A percentile compares a stretch with the other conserved stretches of the same genome.
Conservation (phyloP, 495 filamentous ascomycete genomes). For the Copromyces sp. region DNA sequence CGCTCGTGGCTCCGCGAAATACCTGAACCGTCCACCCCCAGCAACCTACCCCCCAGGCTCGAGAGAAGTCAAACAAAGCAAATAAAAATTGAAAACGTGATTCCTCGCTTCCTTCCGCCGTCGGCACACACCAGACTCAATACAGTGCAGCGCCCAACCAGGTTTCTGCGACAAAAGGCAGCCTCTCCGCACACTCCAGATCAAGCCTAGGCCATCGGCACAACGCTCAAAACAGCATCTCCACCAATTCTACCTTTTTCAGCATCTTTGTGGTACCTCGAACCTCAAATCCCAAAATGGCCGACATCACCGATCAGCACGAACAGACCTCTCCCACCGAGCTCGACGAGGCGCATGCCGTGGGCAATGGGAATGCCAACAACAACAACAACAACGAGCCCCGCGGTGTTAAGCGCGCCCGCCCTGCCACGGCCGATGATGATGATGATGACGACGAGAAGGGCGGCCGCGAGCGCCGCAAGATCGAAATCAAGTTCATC, state of each 20-base stretch:
- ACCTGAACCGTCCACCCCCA: slow-evolving; percentile 13
- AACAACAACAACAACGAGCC: slow-evolving; percentile 41
- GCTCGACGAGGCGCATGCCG: slow-evolving; percentile 50
- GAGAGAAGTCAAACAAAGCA: slow-evolving; percentile 19
- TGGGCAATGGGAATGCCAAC: slow-evolving; percentile 50
- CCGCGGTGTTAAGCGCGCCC: slow-evolving; percentile 83
- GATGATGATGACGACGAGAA: slow-evolving; percentile 98
- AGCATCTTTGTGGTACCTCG: slow-evolving; percentile 38
- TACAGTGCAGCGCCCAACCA: slow-evolving; percentile 43
- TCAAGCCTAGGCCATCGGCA: slow-evolving; percentile 50
- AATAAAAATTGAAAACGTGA: slow-evolving; percentile 31
- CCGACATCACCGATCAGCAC: slow-evolving; percentile 54
- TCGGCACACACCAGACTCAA: slow-evolving; percentile 38
- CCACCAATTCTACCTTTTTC: slow-evolving; percentile 39
- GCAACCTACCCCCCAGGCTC: slow-evolving; percentile 8
- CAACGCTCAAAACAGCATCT: slow-evolving; percentile 48
- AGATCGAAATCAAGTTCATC: slow-evolving; percentile 99
- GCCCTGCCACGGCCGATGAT: slow-evolving; percentile 75
- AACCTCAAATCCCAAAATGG: slow-evolving; percentile 35
- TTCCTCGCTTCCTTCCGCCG: slow-evolving; percentile 38
- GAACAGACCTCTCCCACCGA: slow-evolving; percentile 49
- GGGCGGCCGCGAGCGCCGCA: slow-evolving; percentile 93
- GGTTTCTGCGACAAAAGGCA: slow-evolving; percentile 42
- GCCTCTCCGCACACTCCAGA: slow-evolving; percentile 46
- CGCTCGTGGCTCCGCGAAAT: slow-evolving; percentile 16